A percentile compares a stretch with the other conserved stretches of the same genome.
phyloP scores from a whole-genome alignment of 352 stramenopile species.

The Pythium chondricola region DNA sequence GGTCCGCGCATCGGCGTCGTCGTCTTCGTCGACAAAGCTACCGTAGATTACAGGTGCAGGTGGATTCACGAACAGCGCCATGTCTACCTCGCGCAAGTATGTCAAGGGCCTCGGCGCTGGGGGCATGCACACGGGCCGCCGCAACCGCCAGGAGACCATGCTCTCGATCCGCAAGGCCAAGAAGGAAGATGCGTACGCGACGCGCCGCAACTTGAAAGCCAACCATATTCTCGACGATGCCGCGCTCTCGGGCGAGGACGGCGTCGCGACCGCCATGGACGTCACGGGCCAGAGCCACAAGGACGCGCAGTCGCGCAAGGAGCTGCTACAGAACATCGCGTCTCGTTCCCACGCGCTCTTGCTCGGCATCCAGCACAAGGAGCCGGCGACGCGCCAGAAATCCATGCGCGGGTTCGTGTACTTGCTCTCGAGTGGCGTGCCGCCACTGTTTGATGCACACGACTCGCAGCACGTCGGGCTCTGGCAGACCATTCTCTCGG shows the following conservation, averaged over 20 bases:
- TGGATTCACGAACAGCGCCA: not conserved
- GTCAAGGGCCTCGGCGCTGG: constrained; percentile 65
- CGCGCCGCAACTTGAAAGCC: constrained; percentile 78
- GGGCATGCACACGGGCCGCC: constrained; percentile 67
- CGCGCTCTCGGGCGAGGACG: constrained; percentile 1
- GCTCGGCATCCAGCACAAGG: constrained; percentile 76
- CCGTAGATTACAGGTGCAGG: not conserved
- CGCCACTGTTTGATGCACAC: constrained; percentile 74
- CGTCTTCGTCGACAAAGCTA: too few relatives aligned
- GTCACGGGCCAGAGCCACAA: constrained; percentile 10
- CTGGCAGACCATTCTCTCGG: constrained; percentile 77
- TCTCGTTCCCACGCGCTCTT: constrained; percentile 73
- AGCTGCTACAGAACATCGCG: constrained; percentile 76
- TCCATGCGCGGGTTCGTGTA: constrained; percentile 86
- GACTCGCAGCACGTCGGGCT: constrained; percentile 80
- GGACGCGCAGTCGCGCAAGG: constrained; percentile 44
- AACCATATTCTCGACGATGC: constrained; percentile 41
- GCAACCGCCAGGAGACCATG: constrained; percentile 83
- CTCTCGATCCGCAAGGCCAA: constrained; percentile 85
- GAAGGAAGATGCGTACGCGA: constrained; percentile 86
- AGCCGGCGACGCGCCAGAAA: constrained; percentile 67
- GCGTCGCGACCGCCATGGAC: constrained; percentile 15
- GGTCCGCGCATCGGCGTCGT: not conserved
- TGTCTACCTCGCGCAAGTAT: constrained; percentile 48
- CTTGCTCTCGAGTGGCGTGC: constrained; percentile 78